Evolutionary conservation across 495 filamentous ascomycete species (phyloP).

Genomic region (Podospora pseudoanserina): DNA sequence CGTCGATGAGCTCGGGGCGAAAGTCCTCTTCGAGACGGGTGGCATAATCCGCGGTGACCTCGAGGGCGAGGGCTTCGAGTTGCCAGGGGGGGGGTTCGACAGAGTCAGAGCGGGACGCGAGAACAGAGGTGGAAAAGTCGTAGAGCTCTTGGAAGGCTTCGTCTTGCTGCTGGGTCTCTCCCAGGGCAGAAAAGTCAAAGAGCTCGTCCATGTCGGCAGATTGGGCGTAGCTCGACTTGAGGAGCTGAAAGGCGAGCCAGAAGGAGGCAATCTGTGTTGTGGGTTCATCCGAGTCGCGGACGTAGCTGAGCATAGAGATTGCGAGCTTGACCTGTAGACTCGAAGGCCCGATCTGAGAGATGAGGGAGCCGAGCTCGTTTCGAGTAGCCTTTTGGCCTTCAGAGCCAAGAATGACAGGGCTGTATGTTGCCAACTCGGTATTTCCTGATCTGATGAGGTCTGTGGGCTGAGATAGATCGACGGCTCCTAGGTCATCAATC

Average conservation of each 20-base stretch:
- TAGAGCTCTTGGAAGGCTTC: constrained; percentile 75
- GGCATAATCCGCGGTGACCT: constrained; percentile 69
- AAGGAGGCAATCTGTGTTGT: constrained; percentile 62
- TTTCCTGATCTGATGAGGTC: constrained; percentile 25
- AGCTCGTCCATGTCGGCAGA: constrained; percentile 63
- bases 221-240: constrained; percentile 51
- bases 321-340: constrained; percentile 48
- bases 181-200: constrained; percentile 49
- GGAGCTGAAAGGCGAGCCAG: constrained; percentile 76
- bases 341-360: constrained; percentile 45
- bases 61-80: constrained; percentile 65
- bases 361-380: constrained; percentile 43
- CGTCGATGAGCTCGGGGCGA: constrained; percentile 81
- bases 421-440: constrained; percentile 44
- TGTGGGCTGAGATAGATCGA: constrained; percentile 23
- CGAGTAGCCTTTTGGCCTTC: constrained; percentile 64
- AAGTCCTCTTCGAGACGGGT: constrained; percentile 65
- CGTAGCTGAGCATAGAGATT: constrained; percentile 54
- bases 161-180: constrained; percentile 42
- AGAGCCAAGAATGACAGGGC: constrained; percentile 59
- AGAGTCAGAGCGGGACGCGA: constrained; percentile 52
- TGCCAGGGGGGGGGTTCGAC: constrained; percentile 66
- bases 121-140: constrained; percentile 62
- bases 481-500: constrained; percentile 18
- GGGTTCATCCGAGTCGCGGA: constrained; percentile 50